phyloP scores from a whole-genome alignment of 2,329 filamentous ascomycete genomes.

The Fusarium irregulare region DNA sequence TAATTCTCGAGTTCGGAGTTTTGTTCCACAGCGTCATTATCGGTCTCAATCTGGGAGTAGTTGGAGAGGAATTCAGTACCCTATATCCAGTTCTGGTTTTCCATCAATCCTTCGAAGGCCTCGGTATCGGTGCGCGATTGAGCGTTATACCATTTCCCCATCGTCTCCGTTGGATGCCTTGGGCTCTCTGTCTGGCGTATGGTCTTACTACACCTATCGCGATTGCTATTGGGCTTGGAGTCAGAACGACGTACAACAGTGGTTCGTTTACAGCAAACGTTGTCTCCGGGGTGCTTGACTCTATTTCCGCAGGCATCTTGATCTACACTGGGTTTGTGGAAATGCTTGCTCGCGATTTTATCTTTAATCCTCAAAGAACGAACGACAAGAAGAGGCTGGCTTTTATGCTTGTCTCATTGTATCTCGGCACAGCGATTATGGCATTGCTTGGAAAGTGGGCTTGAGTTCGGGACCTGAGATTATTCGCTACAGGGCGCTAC shows the following conservation, averaged over 20 bases:
- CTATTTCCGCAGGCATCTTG: neutral
- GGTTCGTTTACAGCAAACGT: neutral
- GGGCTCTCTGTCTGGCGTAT: neutral
- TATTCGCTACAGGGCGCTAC: too few species aligned
- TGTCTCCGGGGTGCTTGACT: neutral
- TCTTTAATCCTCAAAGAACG: neutral
- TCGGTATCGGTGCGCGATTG: neutral
- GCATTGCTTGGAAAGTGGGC: neutral
- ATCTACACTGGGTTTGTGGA: neutral
- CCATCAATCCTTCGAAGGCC: neutral
- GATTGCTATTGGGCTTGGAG: neutral
- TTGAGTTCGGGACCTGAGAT: neutral
- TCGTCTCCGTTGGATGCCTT: neutral
- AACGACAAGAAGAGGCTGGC: neutral
- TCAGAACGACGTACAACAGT: neutral
- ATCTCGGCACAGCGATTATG: neutral
- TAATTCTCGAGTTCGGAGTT: neutral
- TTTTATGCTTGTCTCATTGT: neutral
- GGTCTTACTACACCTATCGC: neutral
- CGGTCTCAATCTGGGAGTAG: neutral
- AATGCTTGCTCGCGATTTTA: neutral
- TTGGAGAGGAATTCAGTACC: neutral
- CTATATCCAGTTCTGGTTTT: neutral
- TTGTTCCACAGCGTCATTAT: neutral
- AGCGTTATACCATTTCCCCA: neutral